Base-by-base conservation (phyloP, 345 rosid species). In the Raphanus sativus region DNA sequence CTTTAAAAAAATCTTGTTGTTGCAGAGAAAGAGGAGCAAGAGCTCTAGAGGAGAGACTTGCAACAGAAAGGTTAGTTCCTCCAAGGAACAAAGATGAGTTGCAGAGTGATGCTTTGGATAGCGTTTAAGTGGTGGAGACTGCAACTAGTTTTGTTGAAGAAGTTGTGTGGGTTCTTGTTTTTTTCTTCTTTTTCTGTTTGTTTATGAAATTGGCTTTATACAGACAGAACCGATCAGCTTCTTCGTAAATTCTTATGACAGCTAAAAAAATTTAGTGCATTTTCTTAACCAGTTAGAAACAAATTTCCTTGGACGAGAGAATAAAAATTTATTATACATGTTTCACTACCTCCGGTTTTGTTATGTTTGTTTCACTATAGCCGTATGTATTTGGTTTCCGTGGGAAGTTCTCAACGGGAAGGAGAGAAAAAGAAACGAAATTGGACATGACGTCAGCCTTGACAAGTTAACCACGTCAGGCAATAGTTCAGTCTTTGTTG, bases 21-120 rank as follows among this genome's bases (percentile, higher is more conserved):
- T 70, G 90, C 92, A 96, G 98, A 84, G 98, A 96, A 87, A 88
- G 96, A 77, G 99, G 98, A 33, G 98, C 98, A 16, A 87, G 98
- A 66, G 98, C 99, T 6, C 83, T 93, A 59, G 99, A 93, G 83
- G 99, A 93, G 85, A 91, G 97, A 85, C 87, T 95, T 74, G 95
- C 88, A 58, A 77, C 97, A 28, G 98, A 91, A 86, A 86, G 83
- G 76, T 67, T 89, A 85, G 91, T 84, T 50, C 74, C 89, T 60
- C 64, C 85, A 61, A 80, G 38, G 67, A 83, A 83, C 67, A 62
- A 83, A 10, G 90, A 92, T 69, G 98, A 86, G 67, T 74, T 81
- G 1, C 83, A 64, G 59, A 80, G 73, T 80, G 94, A 89, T 73
- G 93, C 83, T 61, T 21, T 76, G 1, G 97, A 92, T 69, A 89